These are phyloP conservation scores for Kernera saxatilis DNA, from an alignment of 345 rosid species.

Conservation along the genomic window DNA sequence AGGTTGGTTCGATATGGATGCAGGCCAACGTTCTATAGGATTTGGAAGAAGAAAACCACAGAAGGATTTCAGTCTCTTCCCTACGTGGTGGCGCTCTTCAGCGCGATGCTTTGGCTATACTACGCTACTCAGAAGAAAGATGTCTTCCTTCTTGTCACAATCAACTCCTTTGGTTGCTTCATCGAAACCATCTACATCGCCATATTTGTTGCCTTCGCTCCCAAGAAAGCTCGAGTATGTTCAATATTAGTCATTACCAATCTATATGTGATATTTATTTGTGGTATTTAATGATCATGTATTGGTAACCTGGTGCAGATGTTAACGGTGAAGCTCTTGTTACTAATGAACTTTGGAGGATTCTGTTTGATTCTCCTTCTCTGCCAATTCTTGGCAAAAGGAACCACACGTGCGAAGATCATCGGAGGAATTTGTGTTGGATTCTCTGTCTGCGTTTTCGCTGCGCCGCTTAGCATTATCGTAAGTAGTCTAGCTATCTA, in stretches of 20 bases:
- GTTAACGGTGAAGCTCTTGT: slow-evolving; percentile 40
- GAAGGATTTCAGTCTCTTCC: slow-evolving; percentile 74
- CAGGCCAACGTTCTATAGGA: slow-evolving; percentile 64
- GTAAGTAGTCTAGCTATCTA: slow-evolving; percentile 25
- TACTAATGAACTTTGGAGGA: slow-evolving; percentile 45
- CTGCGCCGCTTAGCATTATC: slow-evolving; percentile 58
- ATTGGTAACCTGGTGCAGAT: slow-evolving; percentile 33
- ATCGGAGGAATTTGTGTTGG: slow-evolving; percentile 55
- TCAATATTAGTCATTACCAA: neutral
- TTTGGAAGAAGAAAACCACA: slow-evolving; percentile 66
- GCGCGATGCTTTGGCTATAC: slow-evolving; percentile 61
- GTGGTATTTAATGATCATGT: neutral
- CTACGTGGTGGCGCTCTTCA: slow-evolving; percentile 55
- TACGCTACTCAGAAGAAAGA: slow-evolving; percentile 56
- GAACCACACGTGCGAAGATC: slow-evolving; percentile 33
- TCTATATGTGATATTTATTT: neutral
- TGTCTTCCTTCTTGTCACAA: slow-evolving; percentile 61
- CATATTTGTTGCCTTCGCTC: slow-evolving; percentile 46
- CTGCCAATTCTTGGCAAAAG: slow-evolving; percentile 42
- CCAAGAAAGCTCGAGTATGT: slow-evolving; percentile 50
- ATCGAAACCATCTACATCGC: slow-evolving; percentile 58
- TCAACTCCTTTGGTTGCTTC: slow-evolving; percentile 55
- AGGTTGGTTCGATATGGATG: neutral
- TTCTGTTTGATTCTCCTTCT: slow-evolving; percentile 40
- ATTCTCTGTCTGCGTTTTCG: slow-evolving; percentile 51